Percentiles rank a stretch among this genome's conserved stretches.
These are phyloP conservation scores for Chimonanthus salicifolius DNA, from an alignment of 164 flowering plant genomes.

Conservation along the genomic window DNA sequence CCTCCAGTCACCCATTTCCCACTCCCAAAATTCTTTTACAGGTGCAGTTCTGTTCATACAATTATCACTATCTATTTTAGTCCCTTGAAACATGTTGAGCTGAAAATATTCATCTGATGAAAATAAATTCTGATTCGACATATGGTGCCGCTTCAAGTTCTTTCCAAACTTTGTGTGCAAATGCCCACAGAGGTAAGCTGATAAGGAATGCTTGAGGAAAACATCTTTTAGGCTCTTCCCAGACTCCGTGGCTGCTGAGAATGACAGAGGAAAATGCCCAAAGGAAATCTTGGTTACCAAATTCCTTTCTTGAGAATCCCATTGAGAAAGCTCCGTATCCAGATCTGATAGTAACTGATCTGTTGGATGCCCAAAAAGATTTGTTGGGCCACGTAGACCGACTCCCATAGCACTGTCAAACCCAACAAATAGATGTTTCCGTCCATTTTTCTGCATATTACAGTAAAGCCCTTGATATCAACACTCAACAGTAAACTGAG, in stretches of 20 bases:
- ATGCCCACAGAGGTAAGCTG: constrained; percentile 95
- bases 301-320: constrained; percentile 48
- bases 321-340: constrained; percentile 68
- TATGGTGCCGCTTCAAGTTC: constrained; percentile 78
- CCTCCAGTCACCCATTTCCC: constrained; percentile 99
- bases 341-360: constrained; percentile 57
- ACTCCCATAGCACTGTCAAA: constrained; percentile 70
- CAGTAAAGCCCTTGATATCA: constrained; percentile 7
- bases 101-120: constrained; percentile 39
- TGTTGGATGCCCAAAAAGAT: constrained; percentile 94
- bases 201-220: constrained; percentile 71
- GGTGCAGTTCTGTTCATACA: constrained; percentile 36
- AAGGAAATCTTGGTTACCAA: constrained; percentile 69
- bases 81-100: constrained; percentile 41
- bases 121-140: constrained; percentile 15
- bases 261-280: constrained; percentile 95
- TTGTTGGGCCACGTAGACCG: constrained; percentile 89
- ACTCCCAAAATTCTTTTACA: constrained; percentile 79
- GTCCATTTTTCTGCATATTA: constrained; percentile 46
- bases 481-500: background rate
- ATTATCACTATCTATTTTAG: constrained; percentile 11
- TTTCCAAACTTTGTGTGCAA: constrained; percentile 77
- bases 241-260: constrained; percentile 60
- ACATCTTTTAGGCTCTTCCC: constrained; percentile 62
- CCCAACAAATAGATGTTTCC: constrained; percentile 82